Conservation (phyloP, 1,139 yeast species). For the Blastobotrys serpentis region DNA sequence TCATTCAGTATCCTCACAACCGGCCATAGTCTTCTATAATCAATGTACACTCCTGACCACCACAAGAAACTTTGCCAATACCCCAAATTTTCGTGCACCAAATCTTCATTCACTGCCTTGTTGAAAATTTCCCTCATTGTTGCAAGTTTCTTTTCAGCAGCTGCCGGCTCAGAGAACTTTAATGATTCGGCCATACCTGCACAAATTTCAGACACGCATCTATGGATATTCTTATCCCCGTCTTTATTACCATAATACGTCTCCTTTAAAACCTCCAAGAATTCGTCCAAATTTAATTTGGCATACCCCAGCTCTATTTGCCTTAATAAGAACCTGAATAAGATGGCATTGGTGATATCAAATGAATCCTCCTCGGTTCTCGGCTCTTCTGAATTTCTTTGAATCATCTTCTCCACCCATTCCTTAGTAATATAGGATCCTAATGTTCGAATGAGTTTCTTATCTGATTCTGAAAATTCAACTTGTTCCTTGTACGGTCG, state of each 20-base stretch:
- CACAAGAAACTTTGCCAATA: constrained; percentile 84
- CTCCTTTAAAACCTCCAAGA: constrained; percentile 22
- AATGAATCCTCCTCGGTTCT: constrained; percentile 36
- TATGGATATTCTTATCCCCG: constrained; percentile 38
- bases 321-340: constrained; percentile 29
- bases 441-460: constrained; percentile 44
- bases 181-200: constrained; percentile 36
- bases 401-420: constrained; percentile 59
- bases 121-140: constrained; percentile 54
- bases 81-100: constrained; percentile 72
- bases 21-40: constrained; percentile 63
- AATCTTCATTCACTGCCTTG: constrained; percentile 54
- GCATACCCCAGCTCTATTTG: constrained; percentile 29
- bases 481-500: constrained; percentile 35
- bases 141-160: constrained; percentile 33
- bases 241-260: constrained; percentile 24
- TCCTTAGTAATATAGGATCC: constrained; percentile 50
- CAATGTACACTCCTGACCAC: constrained; percentile 47
- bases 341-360: constrained; percentile 30
- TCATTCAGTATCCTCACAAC: constrained; percentile 50
- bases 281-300: constrained; percentile 27
- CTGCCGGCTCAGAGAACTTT: constrained; percentile 25
- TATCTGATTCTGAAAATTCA: constrained; percentile 44
- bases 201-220: constrained; percentile 41
- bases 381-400: constrained; percentile 44